Evolutionary conservation across 2,329 filamentous ascomycete species (phyloP), one percentile per base, ranked within the genome.

Genomic region (Calonectria montana): DNA sequence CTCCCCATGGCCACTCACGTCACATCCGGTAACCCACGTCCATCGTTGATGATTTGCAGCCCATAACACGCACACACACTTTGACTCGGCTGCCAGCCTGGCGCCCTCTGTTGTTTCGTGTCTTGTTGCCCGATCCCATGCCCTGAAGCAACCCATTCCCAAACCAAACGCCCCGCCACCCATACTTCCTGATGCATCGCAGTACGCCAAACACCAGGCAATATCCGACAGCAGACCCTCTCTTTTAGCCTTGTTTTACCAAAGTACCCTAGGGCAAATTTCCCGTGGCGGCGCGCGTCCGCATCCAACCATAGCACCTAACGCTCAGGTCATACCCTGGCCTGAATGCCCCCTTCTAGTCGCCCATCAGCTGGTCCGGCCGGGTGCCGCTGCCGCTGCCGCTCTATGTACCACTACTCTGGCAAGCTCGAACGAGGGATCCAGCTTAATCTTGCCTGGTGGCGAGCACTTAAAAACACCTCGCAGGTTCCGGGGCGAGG

Each of bases 361-460:
- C 27, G 53, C 53, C 66, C 31, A 50, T 57, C 73, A 59, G 53
- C 67, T 73, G 43, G 59, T 59, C 27, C 62, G 64, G 37, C 68
- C 50, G 67, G 48, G 63, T 59, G 65, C 69, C 64, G 65, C 63
- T 72, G 50, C 69, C 70, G 69, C 67, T 71, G 61, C 74, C 74
- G 70, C 71, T 74, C 53, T 67, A 27, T 41, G 43, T 35, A 73
- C 70, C 63, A 74, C 62, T 31, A 57, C 71, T 64, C 67, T 69
- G 55, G 39, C 61, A 59, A 23, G 3, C 4, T 16, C 6, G 43
- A 47, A 21, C n/a, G 47, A 63, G 45, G 64, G 69, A 71, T 67
- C 47, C 63, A 70, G 69, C 73, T 66, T 67, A 70, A 75, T 77
- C 75, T 75, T 50, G 57, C 55, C 63, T 65, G 43, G 53, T 23